These are phyloP conservation scores for Immersiella caudata DNA, from an alignment of 495 filamentous ascomycete species.

Conservation along the genomic window DNA sequence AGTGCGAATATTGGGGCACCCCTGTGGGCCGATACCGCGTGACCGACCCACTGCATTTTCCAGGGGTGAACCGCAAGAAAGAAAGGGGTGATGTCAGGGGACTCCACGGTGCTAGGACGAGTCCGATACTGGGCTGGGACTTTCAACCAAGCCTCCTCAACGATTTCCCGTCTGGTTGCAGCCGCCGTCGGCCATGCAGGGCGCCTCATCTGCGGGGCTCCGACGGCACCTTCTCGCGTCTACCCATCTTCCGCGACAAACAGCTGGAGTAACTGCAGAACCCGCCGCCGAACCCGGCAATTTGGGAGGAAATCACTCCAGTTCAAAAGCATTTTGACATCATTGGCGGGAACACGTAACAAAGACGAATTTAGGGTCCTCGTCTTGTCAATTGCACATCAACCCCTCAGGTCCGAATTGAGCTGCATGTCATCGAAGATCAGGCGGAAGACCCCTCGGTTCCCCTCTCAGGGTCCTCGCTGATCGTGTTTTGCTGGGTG, in stretches of 20 bases:
- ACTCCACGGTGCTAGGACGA: background rate
- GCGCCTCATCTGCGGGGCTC: conserved; percentile 3
- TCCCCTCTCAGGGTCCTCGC: conserved; percentile 2
- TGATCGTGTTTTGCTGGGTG: background rate
- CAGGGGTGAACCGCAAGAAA: background rate
- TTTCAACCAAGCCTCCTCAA: background rate
- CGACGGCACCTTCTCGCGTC: conserved; percentile 4
- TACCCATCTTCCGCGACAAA: background rate
- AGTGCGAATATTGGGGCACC: conserved; percentile 12
- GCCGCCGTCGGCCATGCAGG: conserved; percentile 7
- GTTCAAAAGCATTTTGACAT: conserved; percentile 3
- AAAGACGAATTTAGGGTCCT: background rate
- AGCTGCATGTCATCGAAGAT: conserved; percentile 1
- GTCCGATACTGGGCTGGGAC: background rate
- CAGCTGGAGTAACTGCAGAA: background rate
- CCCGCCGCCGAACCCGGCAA: conserved; percentile 22
- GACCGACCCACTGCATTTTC: conserved; percentile 18
- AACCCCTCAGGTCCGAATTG: background rate
- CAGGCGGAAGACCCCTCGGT: background rate
- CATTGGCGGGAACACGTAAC: background rate
- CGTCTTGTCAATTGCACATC: background rate
- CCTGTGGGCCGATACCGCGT: conserved; percentile 20
- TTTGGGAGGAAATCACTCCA: conserved; percentile 11
- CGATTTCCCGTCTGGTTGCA: background rate
- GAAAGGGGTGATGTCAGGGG: conserved; percentile 8